Conservation (phyloP, 1,284 basidiomycete genomes). For the Apiotrichum siamense region DNA sequence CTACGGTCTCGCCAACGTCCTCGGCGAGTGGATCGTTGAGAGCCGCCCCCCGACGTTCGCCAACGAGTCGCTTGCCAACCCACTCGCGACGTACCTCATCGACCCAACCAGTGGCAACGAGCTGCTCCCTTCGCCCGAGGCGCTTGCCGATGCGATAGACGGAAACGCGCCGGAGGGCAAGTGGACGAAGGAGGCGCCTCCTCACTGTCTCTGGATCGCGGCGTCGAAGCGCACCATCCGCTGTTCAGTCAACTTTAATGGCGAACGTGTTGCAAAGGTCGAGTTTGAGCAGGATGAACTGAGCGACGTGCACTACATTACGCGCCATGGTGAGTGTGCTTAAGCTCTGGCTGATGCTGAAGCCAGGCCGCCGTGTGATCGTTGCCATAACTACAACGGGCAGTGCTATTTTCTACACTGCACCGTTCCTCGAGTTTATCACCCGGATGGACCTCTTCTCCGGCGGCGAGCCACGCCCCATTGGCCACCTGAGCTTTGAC, state of each 20-base stretch:
- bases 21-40: conserved; percentile 56
- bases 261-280: conserved; percentile 46
- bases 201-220: conserved; percentile 51
- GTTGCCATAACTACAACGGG: conserved; percentile 58
- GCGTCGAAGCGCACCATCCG: conserved; percentile 39
- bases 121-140: conserved; percentile 35
- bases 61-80: conserved; percentile 51
- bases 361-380: conserved; percentile 52
- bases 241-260: conserved; percentile 46
- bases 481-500: conserved; percentile 43
- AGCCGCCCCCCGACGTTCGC: conserved; percentile 46
- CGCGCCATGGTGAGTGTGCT: conserved; percentile 55
- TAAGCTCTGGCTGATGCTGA: no score
- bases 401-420: conserved; percentile 59
- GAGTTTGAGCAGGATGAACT: conserved; percentile 55
- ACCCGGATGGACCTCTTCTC: conserved; percentile 39
- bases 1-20: conserved; percentile 53
- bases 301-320: conserved; percentile 55
- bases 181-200: conserved; percentile 28
- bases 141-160: conserved; percentile 12
- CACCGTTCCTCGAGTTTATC: conserved; percentile 54
- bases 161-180: conserved; percentile 13
- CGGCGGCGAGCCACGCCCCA: conserved; percentile 24
- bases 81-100: conserved; percentile 59
- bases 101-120: conserved; percentile 56